Conservation (phyloP, 2,329 filamentous ascomycete genomes). For the Cladosporium colombiae region DNA sequence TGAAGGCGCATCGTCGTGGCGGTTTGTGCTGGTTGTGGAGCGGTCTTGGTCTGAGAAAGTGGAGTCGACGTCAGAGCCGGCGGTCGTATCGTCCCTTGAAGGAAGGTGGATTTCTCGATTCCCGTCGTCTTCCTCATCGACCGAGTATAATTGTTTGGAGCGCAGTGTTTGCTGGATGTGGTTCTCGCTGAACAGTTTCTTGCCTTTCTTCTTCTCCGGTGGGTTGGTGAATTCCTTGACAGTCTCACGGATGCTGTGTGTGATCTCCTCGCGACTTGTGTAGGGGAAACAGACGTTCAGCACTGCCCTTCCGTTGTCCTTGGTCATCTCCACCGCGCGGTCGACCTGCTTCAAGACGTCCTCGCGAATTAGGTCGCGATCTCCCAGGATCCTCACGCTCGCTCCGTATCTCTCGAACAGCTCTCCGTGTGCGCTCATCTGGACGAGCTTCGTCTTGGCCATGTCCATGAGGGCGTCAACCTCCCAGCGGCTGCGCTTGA, state of each 20-base stretch:
- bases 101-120: not conserved
- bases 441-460: slow-evolving; percentile 90
- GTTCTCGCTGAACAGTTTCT: slow-evolving; percentile 41
- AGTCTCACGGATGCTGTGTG: slow-evolving; percentile 81
- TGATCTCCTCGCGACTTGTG: slow-evolving; percentile 93
- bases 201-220: slow-evolving; percentile 48
- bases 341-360: slow-evolving; percentile 91
- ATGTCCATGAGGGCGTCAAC: slow-evolving; percentile 97
- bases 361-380: slow-evolving; percentile 76
- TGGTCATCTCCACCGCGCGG: slow-evolving; percentile 81
- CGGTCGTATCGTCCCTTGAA: slow-evolving; percentile 1
- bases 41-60: slow-evolving; percentile 24
- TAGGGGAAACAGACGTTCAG: slow-evolving; percentile 98
- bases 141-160: slow-evolving; percentile 14
- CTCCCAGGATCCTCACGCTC: slow-evolving; percentile 79
- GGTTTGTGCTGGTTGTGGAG: slow-evolving; percentile 16
- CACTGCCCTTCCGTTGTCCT: slow-evolving; percentile 73
- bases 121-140: slow-evolving; percentile 52
- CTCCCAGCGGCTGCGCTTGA: slow-evolving; percentile 94
- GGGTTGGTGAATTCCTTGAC: slow-evolving; percentile 83
- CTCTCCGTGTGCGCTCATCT: slow-evolving; percentile 90
- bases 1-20: slow-evolving; percentile 21
- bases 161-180: slow-evolving; percentile 65
- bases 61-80: slow-evolving; percentile 18
- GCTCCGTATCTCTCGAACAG: slow-evolving; percentile 91